Base-by-base conservation (phyloP, 306 rosid genomes). In the Herpetospermum pedunculosum region DNA sequence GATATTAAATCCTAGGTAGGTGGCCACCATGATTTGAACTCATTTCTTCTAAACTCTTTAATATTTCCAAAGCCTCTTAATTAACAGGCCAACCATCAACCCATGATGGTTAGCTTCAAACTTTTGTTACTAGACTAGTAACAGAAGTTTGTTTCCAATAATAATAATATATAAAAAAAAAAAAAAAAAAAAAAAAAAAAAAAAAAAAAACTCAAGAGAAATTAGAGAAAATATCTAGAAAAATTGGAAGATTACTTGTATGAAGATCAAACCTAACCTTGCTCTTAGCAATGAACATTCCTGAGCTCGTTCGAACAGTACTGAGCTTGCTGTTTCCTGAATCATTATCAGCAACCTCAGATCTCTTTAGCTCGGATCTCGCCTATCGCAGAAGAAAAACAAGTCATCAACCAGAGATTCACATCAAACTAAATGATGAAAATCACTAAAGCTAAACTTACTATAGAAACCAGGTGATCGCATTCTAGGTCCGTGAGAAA, bases 291-390 rank as follows among this genome's bases (percentile, higher is more conserved):
- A 94, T 94, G 86, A 94, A 91, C 97, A 87, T 91, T 55, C 99
- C 99, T 12, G 97, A 91, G 88, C 99, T 94, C 29, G 97, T 94
- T 38, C 99, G 90, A 48, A 89, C 92, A 57, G 90, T 88, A 75
- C 99, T 94, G 41, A 89, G 86, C 88, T 62, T 73, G 82, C 92
- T 83, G 71, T 88, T 30, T 67, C 97, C 97, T 0, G 97, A 89
- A 16, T 72, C 55, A 60, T 87, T 80, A 87, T 91, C 96, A 8
- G 97, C 97, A 35, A 94, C 99, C 7, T 92, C 95, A 73, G 99
- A 94, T 89, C 97, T 86, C 89, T 91, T 88, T 25, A 91, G 84
- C 90, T 91, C 99, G 8, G 90, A 81, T 83, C 87, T 91, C n/a
- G 99, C 99, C 97, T 94, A 82, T 12, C 34, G 78, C 48, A 4